Base-by-base conservation (phyloP, 2,329 filamentous ascomycete genomes). In the Tetracladium maxilliforme region DNA sequence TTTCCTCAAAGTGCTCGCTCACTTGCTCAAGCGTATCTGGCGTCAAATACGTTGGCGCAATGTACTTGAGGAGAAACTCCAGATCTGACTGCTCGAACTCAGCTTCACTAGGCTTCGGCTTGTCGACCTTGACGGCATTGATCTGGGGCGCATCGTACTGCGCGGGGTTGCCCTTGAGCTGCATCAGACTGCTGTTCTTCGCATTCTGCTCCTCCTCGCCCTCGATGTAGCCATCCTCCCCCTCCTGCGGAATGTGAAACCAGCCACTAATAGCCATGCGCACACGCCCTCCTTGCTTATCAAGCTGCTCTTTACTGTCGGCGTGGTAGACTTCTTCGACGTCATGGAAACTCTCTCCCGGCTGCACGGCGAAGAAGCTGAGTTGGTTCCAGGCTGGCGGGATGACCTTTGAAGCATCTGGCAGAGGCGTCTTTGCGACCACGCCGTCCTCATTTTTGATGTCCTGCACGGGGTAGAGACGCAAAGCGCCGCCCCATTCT, bases 261-360 rank as follows among this genome's bases (percentile, higher is more conserved):
- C 90, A 98, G 26, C 90, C 90, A 45, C 83, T 93, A 44, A 98
- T 93, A 25, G 90, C 90, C 87, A 98, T 95, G 37, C 90, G 75
- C 24, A 94, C 71, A 23, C 82, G 70, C 2, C 76, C 77, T 11
- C 77, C 76, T 30, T 86, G 68, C 48, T 63, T 70, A 45, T 63
- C 64, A 27, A 72, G 65, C 51, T 70, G 67, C 40, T 57, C 64
- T 45, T 57, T 59, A 31, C 46, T 61, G 34, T 55, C 59, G 41
- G 70, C 64, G 46, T 80, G 72, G 53, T 94, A 95, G 5, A 98
- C 90, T 54, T 98, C 90, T 54, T 95, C 87, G 28, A 98, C 90
- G 48, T 98, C 90, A 52, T 98, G 90, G 52, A 95, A 98, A 49
- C 87, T 95, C 63, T 93, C 76, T n/a, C 90, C 90, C 1, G 90